Base-by-base conservation (phyloP, 352 stramenopile genomes). In the Pythium plurisporium region DNA sequence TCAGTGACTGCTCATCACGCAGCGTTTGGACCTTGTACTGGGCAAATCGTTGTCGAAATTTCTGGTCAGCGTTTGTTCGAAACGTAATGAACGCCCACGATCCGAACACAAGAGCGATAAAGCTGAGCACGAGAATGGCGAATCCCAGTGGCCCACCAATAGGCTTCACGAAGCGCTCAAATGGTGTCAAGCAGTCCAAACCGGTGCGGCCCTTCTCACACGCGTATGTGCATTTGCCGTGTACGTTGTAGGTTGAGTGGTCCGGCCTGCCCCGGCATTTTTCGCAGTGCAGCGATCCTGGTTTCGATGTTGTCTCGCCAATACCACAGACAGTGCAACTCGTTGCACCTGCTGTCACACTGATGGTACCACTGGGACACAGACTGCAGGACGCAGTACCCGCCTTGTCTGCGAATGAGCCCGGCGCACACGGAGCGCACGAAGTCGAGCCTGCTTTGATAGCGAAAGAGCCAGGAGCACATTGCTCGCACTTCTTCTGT, bases 91-190 rank as follows among this genome's bases (percentile, higher is more conserved):
- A 82, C 4, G 74, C 80, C 79, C 82, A 94, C 4, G 67, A 72
- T 17, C 73, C 75, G 56, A 91, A 87, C 17, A 91, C 69, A 19
- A 76, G 34, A 0, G 52, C 55, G 1, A 68, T 76, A n/a, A 85
- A 59, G 53, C 55, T 64, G 57, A 88, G 75, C 8, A 92, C 75
- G 3, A 94, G 51, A 45, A 91, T 56, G 12, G 86, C 71, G 59
- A 94, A 94, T 22, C 80, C 80, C 5, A 94, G 42, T 5, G 77
- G 73, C 4, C 85, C 85, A 41, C 82, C 85, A 41, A 94, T 89
- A 23, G 82, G 82, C 51, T 91, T 82, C 25, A 91, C 68, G 23
- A 94, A 75, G 2, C 78, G 73, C 58, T 94, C 85, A 47, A 94
- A 94, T 2, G 85, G 85, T 2, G 85, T 94, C 36, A 93, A 65